These are phyloP conservation scores for Saccharomycopsis fermentans DNA, from an alignment of 805 yeast species.

Conservation along the genomic window DNA sequence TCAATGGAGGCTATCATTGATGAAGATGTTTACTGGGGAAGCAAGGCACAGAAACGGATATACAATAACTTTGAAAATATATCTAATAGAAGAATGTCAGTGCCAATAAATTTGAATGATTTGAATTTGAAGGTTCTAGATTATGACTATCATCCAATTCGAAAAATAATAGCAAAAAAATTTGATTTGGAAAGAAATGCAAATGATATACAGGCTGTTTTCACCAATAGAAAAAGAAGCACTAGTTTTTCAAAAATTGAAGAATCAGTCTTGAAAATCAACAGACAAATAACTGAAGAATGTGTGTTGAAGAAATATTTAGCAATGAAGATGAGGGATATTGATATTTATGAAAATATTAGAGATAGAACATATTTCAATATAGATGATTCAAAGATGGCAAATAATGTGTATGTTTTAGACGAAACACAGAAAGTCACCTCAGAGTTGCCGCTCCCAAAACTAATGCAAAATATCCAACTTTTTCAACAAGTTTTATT, in stretches of 20 bases:
- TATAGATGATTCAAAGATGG: neutral
- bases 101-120: slow-evolving; percentile 29
- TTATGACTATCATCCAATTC: slow-evolving; percentile 21
- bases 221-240: slow-evolving; percentile 23
- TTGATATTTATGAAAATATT: neutral
- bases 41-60: neutral
- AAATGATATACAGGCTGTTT: neutral
- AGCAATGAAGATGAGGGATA: neutral
- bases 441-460: neutral
- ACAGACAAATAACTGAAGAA: slow-evolving; percentile 7
- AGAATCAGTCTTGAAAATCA: slow-evolving; percentile 12
- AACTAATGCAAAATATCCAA: slow-evolving; percentile 4
- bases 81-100: slow-evolving; percentile 29
- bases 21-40: neutral
- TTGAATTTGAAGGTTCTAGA: slow-evolving; percentile 24
- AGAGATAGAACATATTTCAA: neutral
- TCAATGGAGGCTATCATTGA: slow-evolving; percentile 12
- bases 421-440: neutral
- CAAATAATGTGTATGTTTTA: neutral
- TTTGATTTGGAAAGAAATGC: neutral
- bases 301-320: neutral
- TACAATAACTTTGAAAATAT: neutral
- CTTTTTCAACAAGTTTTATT: neutral
- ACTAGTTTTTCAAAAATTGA: slow-evolving; percentile 30
- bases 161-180: slow-evolving; percentile 3